Base-by-base conservation (phyloP, 805 yeast genomes). In the Ogataea haglerorum region DNA sequence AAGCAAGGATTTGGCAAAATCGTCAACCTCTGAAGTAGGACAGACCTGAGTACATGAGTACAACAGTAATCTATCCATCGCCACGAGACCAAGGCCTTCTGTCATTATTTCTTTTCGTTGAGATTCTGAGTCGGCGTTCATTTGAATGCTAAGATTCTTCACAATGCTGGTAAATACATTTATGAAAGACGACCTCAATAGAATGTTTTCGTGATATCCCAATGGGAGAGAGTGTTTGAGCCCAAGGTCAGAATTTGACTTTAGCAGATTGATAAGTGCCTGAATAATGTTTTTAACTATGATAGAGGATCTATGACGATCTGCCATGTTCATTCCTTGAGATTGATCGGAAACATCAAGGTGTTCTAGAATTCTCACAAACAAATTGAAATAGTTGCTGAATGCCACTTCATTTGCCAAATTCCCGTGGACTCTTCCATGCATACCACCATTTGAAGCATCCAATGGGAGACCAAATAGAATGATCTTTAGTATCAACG, bases 191-290 rank as follows among this genome's bases (percentile, higher is more conserved):
- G 82, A 67, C 45, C 93, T 67, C 21, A 86, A 80, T 38, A 78
- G 72, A 10, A 65, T 60, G 56, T 84, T 83, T 16, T 73, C 73
- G 52, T 86, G 86, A 52, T 80, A 85, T 0, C 95, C 93, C 57
- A 87, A 72, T 0, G 93, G 89, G 12, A 87, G 59, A 2, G 90
- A 88, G 58, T 76, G 78, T 38, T 78, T 78, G 52, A 88, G 65
- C 6, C 95, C 95, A 17, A 85, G 80, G 40, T 82, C 88, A 6
- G 82, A 78, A 52, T 88, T 88, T 4, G 86, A 73, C 50, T 76
- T 80, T 33, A 88, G 67, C 38, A 88, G 60, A 48, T 84, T 84
- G 2, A 89, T 78, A 36, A 87, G 67, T 15, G 85, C 78, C 16
- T 68, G 64, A 39, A 86, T 76, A 9, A 82, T 77, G 58, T 80